Percentiles rank a stretch among this genome's conserved stretches.
Conservation (phyloP, 805 yeast species). For the Kodamaea kaohsiungensis region DNA sequence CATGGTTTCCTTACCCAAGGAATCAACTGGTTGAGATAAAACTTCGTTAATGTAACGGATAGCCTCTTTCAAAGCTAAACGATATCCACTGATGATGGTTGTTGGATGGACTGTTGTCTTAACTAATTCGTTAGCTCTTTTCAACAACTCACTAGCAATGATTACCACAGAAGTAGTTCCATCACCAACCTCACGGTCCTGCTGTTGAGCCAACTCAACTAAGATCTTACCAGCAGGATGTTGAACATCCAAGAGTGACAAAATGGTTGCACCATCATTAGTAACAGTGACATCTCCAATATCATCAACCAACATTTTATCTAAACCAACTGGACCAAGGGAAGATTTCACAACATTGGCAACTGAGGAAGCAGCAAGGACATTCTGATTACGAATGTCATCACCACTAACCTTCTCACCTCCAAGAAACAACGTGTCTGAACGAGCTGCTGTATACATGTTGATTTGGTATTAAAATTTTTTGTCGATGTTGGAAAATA, state of each 20-base stretch:
- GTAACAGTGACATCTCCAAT: conserved; percentile 99
- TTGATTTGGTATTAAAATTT: conserved; percentile 6
- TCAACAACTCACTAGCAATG: conserved; percentile 88
- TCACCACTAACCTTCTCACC: conserved; percentile 96
- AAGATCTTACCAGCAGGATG: conserved; percentile 98
- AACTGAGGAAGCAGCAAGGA: conserved; percentile 85
- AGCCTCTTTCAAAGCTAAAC: conserved; percentile 92
- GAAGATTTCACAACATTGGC: conserved; percentile 89
- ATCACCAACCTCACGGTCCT: conserved; percentile 97
- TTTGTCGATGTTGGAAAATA: not conserved
- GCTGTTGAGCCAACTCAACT: conserved; percentile 97
- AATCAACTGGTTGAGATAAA: conserved; percentile 75
- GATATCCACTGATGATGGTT: conserved; percentile 93
- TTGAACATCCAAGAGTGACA: conserved; percentile 88
- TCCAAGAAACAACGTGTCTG: conserved; percentile 91
- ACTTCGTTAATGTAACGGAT: conserved; percentile 83
- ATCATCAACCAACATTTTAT: conserved; percentile 98
- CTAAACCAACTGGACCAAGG: conserved; percentile 96
- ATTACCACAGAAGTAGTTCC: conserved; percentile 98
- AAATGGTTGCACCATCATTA: conserved; percentile 97
- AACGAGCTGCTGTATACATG: conserved; percentile 78
- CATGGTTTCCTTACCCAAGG: conserved; percentile 79
- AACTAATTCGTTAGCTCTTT: conserved; percentile 91
- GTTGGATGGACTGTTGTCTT: conserved; percentile 96
- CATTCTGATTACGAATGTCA: conserved; percentile 94